Evolutionary conservation across 148 eudicot genomes (phyloP), one percentile per base, ranked within the genome.

Genomic region (Rhododendron simsii): DNA sequence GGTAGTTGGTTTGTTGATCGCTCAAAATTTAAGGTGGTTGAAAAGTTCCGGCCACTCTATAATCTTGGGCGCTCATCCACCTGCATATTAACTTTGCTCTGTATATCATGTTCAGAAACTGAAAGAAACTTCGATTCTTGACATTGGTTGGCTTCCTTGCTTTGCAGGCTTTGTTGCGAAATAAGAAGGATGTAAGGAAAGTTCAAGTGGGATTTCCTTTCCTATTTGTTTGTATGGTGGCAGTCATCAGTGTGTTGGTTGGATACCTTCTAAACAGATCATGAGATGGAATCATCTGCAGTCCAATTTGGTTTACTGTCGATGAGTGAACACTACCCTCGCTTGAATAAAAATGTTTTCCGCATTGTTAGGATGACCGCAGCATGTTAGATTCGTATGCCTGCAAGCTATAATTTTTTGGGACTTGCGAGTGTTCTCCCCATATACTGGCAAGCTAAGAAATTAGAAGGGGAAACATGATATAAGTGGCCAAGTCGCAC

Each of bases 141-240:
- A 44, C 71, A 18, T 35, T 23, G 48, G 48, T 73, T 71, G 51
- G 77, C 78, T 63, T 59, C 78, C 61, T 85, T 45, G 57, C 69
- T 77, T 84, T 89, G 83, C 95, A 96, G 99, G 93, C 85, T 69
- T 61, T 77, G 47, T 80, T 91, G 89, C 93, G 86, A 78, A 89
- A 57, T 63, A 90, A 87, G 71, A 88, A 84, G 81, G 89, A 85
- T 86, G 90, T 85, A 39, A 90, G 89, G 90, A 92, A 83, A 87
- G 91, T 92, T 65, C 94, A 91, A 48, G 92, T 86, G 80, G 99
- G 98, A 74, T 95, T 95, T 84, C 99, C 96, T 3, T 91, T 94
- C 50, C 71, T 95, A 63, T 96, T 93, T 83, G 95, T 95, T 80
- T 93, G 94, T 87, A 92, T 91, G 94, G 95, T 95, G 71, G 95